Evolutionary conservation across 1,284 basidiomycete genomes (phyloP).

Genomic region (Ustilago shanxiensis): DNA sequence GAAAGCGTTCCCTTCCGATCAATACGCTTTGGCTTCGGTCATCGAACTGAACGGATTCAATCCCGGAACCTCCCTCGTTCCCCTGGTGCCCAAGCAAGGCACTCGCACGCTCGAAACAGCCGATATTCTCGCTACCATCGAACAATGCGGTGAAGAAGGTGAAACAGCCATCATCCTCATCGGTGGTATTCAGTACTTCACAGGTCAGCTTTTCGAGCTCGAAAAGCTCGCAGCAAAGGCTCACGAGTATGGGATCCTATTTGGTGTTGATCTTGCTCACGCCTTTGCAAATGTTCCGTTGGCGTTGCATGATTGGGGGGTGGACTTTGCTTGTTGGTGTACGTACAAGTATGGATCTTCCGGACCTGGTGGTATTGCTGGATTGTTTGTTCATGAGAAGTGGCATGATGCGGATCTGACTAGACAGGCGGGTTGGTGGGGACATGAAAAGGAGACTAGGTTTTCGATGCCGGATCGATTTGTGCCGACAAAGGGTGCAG

Average conservation of each 20-base stretch:
- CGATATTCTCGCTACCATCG: conserved; percentile 85
- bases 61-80: conserved; percentile 80
- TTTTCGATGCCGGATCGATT: conserved; percentile 91
- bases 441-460: conserved; percentile 85
- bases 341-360: conserved; percentile 83
- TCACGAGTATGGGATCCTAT: conserved; percentile 82
- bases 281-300: conserved; percentile 93
- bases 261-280: conserved; percentile 97
- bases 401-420: conserved; percentile 70
- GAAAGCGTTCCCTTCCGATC: conserved; percentile 94
- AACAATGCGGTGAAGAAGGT: conserved; percentile 65
- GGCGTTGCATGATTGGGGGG: conserved; percentile 89
- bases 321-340: conserved; percentile 85
- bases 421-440: conserved; percentile 97
- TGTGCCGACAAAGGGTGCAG: conserved; percentile 86
- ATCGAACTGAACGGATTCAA: conserved; percentile 83
- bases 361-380: conserved; percentile 95
- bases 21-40: conserved; percentile 95
- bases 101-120: conserved; percentile 89
- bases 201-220: conserved; percentile 95
- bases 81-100: conserved; percentile 82
- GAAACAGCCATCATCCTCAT: conserved; percentile 65
- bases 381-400: conserved; percentile 86
- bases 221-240: conserved; percentile 83
- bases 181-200: conserved; percentile 83